phyloP scores from a whole-genome alignment of 1,284 basidiomycete species.

The Kwoniella shivajii region DNA sequence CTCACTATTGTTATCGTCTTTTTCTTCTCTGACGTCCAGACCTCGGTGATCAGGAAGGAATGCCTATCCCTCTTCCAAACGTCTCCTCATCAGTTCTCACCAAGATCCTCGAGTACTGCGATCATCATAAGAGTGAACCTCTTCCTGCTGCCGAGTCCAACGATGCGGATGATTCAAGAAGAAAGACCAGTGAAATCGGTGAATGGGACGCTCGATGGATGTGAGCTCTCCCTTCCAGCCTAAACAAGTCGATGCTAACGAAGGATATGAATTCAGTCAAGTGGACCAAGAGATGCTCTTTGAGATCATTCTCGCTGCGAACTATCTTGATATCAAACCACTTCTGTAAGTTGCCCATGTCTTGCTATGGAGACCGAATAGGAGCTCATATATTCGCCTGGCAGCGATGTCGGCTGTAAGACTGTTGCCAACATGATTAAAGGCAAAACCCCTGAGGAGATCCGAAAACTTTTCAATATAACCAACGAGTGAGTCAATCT shows the following conservation, averaged over 20 bases:
- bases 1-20: no score
- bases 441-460: constrained; percentile 86
- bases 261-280: constrained; percentile 24
- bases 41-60: constrained; percentile 82
- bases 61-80: constrained; percentile 94
- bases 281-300: constrained; percentile 86
- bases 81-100: constrained; percentile 94
- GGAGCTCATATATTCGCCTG: constrained; percentile 1
- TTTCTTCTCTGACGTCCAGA: constrained; percentile 61
- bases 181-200: constrained; percentile 94
- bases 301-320: constrained; percentile 98
- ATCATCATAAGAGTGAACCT: constrained; percentile 95
- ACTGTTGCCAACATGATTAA: constrained; percentile 99
- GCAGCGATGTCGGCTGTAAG: constrained; percentile 97
- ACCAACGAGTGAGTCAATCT: constrained; percentile 70
- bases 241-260: not conserved
- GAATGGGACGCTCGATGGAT: constrained; percentile 99
- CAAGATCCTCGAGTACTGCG: constrained; percentile 99
- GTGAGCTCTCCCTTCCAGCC: constrained; percentile 44
- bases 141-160: constrained; percentile 74
- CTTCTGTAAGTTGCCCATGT: constrained; percentile 70
- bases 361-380: not conserved
- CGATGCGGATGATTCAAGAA: constrained; percentile 92
- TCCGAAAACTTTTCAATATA: constrained; percentile 90
- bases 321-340: constrained; percentile 99